Evolutionary conservation across 345 rosid genomes (phyloP), one percentile per base, ranked within the genome.

Genomic region (Syzygium grande): DNA sequence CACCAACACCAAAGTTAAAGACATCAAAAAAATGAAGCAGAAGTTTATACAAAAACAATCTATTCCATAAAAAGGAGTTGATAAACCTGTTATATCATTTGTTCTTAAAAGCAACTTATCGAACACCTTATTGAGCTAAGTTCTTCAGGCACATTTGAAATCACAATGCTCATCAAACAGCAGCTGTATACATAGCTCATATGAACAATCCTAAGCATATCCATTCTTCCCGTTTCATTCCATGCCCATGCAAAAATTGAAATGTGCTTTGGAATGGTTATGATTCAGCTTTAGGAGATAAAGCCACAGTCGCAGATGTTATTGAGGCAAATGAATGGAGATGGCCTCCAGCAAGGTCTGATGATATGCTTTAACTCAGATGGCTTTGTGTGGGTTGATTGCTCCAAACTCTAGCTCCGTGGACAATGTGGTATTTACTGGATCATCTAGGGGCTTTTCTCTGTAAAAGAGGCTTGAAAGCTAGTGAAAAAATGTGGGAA

Each of bases 71-170:
- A 0, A 65, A 15, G 41, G 16, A 15, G 41, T 63, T 7, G 41
- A 15, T 0, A 65, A 14, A 65, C 4, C 1, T 53, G 4, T 53
- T 53, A 16, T 15, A 17, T 17, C 55, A 16, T 53, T 65, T 0
- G 21, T 65, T 16, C 11, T 6, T 0, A 65, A 65, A 29, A 65
- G 13, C 78, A 29, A 65, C 78, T 65, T 65, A 65, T 29, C 22
- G 2, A 65, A 30, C 4, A 0, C 34, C 68, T 61, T 61, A 65
- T 0, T 29, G 78, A 65, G 78, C 1, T 0, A 29, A 65, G 21
- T 65, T 65, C 16, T 65, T 65, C 1, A 0, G 41, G 21, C 21
- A 65, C 78, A 65, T 29, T 65, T 29, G 77, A 65, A 63, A 65
- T 65, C 78, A 27, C 68, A 1, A 9, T 29, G 0, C 29, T 65